Conservation (phyloP, 441 rosid species). For the Pelargonium cotyledonis region DNA sequence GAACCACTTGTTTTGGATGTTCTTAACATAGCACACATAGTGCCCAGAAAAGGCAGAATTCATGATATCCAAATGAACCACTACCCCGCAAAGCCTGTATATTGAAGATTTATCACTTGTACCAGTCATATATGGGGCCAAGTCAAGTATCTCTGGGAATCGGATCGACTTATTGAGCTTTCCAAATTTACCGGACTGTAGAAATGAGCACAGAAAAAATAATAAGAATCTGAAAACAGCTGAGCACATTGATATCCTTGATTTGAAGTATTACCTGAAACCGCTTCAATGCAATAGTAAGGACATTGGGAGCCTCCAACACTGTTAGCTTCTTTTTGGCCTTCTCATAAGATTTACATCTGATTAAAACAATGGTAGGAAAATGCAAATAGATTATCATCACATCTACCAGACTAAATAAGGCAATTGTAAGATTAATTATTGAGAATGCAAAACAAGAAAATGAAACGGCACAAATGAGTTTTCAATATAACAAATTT, state of each 20-base stretch:
- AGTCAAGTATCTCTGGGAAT: conserved; percentile 77
- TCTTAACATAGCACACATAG: conserved; percentile 77
- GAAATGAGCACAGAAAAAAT: conserved; percentile 15
- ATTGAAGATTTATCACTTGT: conserved; percentile 72
- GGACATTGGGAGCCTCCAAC: conserved; percentile 86
- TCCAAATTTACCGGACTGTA: conserved; percentile 89
- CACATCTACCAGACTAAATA: background rate
- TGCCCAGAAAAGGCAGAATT: conserved; percentile 95
- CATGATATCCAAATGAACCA: conserved; percentile 89
- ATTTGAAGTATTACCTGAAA: conserved; percentile 57
- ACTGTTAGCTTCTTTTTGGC: conserved; percentile 89
- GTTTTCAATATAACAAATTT: background rate
- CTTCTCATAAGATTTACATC: conserved; percentile 83
- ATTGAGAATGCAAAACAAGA: background rate
- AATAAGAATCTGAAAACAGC: conserved; percentile 26
- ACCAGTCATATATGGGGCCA: conserved; percentile 87
- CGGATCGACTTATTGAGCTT: conserved; percentile 76
- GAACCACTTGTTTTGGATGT: conserved; percentile 81
- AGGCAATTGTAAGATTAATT: background rate
- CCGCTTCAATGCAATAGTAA: conserved; percentile 87
- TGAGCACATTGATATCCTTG: conserved; percentile 8
- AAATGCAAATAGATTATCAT: background rate
- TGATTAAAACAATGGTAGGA: conserved; percentile 24
- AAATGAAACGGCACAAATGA: background rate
- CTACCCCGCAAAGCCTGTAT: conserved; percentile 87